Base-by-base conservation (phyloP, 2,329 filamentous ascomycete genomes). In the Sordariomycetes sp. region DNA sequence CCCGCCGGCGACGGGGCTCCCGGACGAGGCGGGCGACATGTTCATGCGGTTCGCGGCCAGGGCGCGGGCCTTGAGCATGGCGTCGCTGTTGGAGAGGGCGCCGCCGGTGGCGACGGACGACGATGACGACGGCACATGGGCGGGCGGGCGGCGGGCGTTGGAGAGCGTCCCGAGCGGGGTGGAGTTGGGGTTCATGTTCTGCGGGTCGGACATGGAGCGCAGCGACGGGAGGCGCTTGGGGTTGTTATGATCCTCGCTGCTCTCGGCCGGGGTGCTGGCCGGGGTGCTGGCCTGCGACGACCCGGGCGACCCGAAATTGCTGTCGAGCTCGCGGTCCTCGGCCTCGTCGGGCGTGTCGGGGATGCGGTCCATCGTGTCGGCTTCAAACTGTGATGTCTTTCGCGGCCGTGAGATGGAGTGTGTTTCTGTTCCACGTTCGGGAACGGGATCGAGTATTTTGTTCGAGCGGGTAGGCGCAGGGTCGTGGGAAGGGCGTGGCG, bases 141-240 rank as follows among this genome's bases (percentile, higher is more conserved):
- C 5, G 16, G 73, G 72, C 22, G 72, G 83, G 54, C 80, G 76
- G 60, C 83, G 76, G 4, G 81, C 83, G 63, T 74, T 82, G 70
- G 86, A 90, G 66, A 96, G 75, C 59, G 89, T 81, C 48, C 90
- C 90, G 3, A 92, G 76, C 48, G 89, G 86, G 32, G 88, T 94
- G n/a, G 91, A 96, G n/a, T 85, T 91, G 7, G 87, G 75, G 59
- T 83, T 89, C 83, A 96, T 91, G 58, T 74, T 76, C 62, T 77
- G 74, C 22, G 84, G 74, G 55, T 86, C 81, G 58, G 85, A 83
- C 22, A 81, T 71, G 53, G 82, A 81, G 64, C 84, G 81, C 50
- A 85, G 70, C 5, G 82, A 82, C 22, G 83, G 78, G 59, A 85
- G 78, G 59, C 85, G 66, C 69, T 83, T 72, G 69, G 80, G 75